A percentile compares a stretch with the other conserved stretches of the same genome.
Conservation (phyloP, 2,329 filamentous ascomycete genomes). For the Trichophyton benhamiae region DNA sequence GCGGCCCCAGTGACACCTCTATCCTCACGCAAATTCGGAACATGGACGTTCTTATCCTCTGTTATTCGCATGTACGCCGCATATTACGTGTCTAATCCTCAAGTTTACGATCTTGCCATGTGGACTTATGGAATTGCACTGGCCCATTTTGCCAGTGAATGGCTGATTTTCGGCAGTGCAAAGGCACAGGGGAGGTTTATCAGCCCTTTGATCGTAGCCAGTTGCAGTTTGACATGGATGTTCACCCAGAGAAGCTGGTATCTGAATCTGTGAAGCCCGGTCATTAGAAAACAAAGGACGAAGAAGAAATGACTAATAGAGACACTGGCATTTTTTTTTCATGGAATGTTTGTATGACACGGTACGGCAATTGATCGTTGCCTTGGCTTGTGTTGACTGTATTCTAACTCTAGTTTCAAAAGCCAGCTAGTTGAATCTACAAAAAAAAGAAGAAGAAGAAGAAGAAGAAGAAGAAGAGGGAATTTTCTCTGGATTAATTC, state of each 20-base stretch:
- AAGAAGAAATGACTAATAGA: no score
- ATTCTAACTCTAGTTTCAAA: neutral
- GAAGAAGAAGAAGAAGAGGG: neutral
- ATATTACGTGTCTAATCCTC: conserved; percentile 61
- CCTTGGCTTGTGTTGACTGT: neutral
- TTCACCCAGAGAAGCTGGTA: conserved; percentile 40
- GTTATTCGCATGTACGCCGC: conserved; percentile 71
- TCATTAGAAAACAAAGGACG: neutral
- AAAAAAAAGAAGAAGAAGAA: no score
- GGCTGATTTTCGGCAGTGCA: conserved; percentile 65
- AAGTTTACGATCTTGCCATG: conserved; percentile 66
- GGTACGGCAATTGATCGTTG: neutral
- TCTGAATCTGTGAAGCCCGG: conserved; percentile 13
- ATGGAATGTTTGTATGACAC: neutral
- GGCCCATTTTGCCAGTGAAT: conserved; percentile 68
- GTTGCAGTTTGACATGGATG: conserved; percentile 50
- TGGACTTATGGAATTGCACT: conserved; percentile 73
- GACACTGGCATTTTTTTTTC: no score
- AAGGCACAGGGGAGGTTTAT: conserved; percentile 49
- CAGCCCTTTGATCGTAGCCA: conserved; percentile 47
- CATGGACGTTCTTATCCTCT: conserved; percentile 70
- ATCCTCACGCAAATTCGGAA: conserved; percentile 68
- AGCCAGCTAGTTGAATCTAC: neutral
- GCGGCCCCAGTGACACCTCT: conserved; percentile 55
- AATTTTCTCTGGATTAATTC: neutral